phyloP scores from a whole-genome alignment of 164 flowering plant species.

The Vitis rupestris region DNA sequence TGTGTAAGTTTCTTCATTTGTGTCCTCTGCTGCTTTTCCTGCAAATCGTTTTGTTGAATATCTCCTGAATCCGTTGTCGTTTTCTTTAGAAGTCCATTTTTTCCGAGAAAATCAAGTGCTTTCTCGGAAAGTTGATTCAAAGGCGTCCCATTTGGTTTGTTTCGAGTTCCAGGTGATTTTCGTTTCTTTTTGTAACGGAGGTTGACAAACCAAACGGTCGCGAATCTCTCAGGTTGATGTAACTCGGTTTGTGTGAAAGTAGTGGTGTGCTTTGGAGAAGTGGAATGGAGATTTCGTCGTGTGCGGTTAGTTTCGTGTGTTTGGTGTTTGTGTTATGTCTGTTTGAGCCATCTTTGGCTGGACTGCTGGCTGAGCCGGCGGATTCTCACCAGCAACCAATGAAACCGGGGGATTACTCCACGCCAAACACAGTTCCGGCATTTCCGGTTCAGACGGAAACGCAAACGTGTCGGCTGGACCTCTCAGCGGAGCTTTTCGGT shows the following conservation, averaged over 20 bases:
- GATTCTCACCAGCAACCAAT: conserved; percentile 43
- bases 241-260: too few species aligned
- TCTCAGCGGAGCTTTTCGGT: conserved; percentile 94
- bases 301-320: not conserved
- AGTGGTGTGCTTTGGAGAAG: too few species aligned
- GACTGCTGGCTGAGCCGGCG: conserved; percentile 42
- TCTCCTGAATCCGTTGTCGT: conserved; percentile 14
- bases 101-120: not conserved
- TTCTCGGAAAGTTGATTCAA: not conserved
- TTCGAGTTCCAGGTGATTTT: conserved; percentile 1
- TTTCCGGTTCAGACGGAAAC: conserved; percentile 70
- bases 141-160: not conserved
- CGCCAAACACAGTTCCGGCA: conserved; percentile 79
- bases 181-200: not conserved
- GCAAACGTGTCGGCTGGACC: conserved; percentile 75
- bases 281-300: not conserved
- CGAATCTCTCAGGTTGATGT: not conserved
- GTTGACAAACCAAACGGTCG: not conserved
- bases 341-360: conserved; percentile 24
- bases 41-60: conserved; percentile 6
- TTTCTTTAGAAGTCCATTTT: not conserved
- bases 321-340: conserved; percentile 1
- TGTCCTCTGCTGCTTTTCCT: too few species aligned
- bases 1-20: too few species aligned
- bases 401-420: conserved; percentile 43